Percentiles rank a stretch among this genome's conserved stretches.
Evolutionary conservation across 176 grass and related monocot species (phyloP).

Genomic region (Carex cristatella): DNA sequence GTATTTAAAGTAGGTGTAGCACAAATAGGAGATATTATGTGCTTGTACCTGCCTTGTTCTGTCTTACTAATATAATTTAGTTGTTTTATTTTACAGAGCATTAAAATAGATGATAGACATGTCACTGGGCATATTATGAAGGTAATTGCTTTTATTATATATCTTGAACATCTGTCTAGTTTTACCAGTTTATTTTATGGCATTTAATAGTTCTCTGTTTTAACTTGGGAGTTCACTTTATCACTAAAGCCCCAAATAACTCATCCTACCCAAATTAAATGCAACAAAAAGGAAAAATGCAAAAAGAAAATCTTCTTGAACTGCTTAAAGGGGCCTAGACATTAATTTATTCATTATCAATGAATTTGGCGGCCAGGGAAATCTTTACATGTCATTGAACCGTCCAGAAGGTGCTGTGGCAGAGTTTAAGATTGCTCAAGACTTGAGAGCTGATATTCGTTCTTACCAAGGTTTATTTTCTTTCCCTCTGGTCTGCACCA

Average conservation of each 20-base stretch:
- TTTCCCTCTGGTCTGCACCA: not conserved
- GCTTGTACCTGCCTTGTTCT: not conserved
- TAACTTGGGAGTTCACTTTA: not conserved
- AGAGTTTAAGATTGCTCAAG: constrained; percentile 90
- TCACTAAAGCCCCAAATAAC: not conserved
- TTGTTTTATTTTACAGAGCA: constrained; percentile 46
- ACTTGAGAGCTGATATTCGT: constrained; percentile 82
- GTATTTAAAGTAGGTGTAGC: not conserved
- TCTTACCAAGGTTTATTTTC: constrained; percentile 84
- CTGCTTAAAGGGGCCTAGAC: not conserved
- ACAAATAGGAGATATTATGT: not conserved
- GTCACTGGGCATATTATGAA: constrained; percentile 98
- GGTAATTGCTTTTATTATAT: constrained; percentile 43
- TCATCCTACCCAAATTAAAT: not conserved
- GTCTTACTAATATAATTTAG: constrained; percentile 13
- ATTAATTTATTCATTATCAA: not conserved
- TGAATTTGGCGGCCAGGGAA: constrained; percentile 38
- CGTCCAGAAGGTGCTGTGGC: constrained; percentile 85
- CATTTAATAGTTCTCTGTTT: not conserved
- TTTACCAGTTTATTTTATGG: not conserved
- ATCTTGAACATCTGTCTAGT: constrained; percentile 4
- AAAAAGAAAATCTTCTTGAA: not conserved
- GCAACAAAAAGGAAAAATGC: not conserved
- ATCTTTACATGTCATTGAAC: constrained; percentile 76
- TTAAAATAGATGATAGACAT: constrained; percentile 89